phyloP scores from a whole-genome alignment of 1,139 yeast species.

The Lodderomyces jiufengensis region DNA sequence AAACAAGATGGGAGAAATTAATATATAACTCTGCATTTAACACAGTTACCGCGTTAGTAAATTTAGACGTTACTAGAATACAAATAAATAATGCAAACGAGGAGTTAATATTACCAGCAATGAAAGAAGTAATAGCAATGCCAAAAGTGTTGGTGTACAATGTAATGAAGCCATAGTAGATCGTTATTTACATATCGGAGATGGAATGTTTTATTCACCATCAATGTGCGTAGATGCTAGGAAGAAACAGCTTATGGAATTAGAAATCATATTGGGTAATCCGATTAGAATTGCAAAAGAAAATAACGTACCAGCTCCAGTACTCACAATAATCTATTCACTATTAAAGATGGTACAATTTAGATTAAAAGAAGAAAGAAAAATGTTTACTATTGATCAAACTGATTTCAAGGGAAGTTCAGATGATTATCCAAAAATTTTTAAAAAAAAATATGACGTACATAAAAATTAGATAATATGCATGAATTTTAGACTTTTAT shows the following conservation, averaged over 20 bases:
- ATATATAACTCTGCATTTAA: conserved; percentile 68
- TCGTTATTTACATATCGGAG: conserved; percentile 54
- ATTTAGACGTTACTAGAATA: conserved; percentile 54
- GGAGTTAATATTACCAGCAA: conserved; percentile 53
- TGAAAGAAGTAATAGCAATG: conserved; percentile 60
- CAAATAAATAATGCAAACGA: conserved; percentile 54
- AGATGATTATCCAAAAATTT: conserved; percentile 29
- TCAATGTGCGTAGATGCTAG: conserved; percentile 73
- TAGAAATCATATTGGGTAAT: conserved; percentile 69
- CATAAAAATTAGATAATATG: background rate
- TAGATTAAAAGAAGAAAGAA: conserved; percentile 52
- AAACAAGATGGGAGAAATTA: conserved; percentile 68
- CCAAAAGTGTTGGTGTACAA: conserved; percentile 58
- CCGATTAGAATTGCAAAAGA: conserved; percentile 59
- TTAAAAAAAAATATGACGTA: conserved; percentile 15
- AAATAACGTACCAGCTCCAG: conserved; percentile 57
- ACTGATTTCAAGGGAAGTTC: conserved; percentile 28
- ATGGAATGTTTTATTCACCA: conserved; percentile 63
- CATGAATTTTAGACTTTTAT: no score
- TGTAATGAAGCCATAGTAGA: conserved; percentile 43
- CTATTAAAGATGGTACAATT: conserved; percentile 59
- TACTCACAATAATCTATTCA: conserved; percentile 52
- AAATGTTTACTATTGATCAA: conserved; percentile 33
- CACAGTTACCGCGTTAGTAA: conserved; percentile 53
- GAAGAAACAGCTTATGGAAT: conserved; percentile 67